These are phyloP conservation scores for Aspergillus panamensis DNA, from an alignment of 495 filamentous ascomycete genomes.

Conservation along the genomic window DNA sequence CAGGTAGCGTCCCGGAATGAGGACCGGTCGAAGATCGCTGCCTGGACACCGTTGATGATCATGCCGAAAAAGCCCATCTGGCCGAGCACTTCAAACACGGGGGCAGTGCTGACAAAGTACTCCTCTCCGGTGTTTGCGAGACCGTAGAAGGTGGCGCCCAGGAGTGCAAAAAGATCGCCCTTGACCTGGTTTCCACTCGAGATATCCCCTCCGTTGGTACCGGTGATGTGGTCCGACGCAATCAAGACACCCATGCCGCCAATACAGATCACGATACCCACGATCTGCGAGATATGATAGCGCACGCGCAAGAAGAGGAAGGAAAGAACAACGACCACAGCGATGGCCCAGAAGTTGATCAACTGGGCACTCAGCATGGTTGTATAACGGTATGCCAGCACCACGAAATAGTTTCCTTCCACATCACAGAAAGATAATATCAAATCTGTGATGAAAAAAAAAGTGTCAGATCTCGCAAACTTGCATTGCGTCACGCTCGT, in stretches of 20 bases:
- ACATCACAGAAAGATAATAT: slow-evolving; percentile 92
- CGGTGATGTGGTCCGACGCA: slow-evolving; percentile 79
- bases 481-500: neutral
- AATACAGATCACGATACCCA: slow-evolving; percentile 85
- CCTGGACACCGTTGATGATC: slow-evolving; percentile 87
- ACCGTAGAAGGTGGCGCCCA: slow-evolving; percentile 89
- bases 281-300: slow-evolving; percentile 78
- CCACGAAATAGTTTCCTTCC: slow-evolving; percentile 95
- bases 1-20: slow-evolving; percentile 65
- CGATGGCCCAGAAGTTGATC: slow-evolving; percentile 98
- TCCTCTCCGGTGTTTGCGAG: slow-evolving; percentile 88
- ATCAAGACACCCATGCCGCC: slow-evolving; percentile 89
- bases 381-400: slow-evolving; percentile 90
- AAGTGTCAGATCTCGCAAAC: slow-evolving; percentile 10
- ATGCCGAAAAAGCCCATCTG: slow-evolving; percentile 87
- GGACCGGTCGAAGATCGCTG: slow-evolving; percentile 80
- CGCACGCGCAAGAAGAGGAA: slow-evolving; percentile 79
- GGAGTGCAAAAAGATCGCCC: slow-evolving; percentile 87
- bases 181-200: slow-evolving; percentile 66
- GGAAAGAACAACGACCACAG: slow-evolving; percentile 83
- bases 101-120: slow-evolving; percentile 81
- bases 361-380: slow-evolving; percentile 87
- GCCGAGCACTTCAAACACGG: slow-evolving; percentile 89
- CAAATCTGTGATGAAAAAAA: slow-evolving; percentile 50
- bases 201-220: slow-evolving; percentile 58